Conservation (phyloP, 2,329 filamentous ascomycete species). For the Colletotrichum cuscutae region DNA sequence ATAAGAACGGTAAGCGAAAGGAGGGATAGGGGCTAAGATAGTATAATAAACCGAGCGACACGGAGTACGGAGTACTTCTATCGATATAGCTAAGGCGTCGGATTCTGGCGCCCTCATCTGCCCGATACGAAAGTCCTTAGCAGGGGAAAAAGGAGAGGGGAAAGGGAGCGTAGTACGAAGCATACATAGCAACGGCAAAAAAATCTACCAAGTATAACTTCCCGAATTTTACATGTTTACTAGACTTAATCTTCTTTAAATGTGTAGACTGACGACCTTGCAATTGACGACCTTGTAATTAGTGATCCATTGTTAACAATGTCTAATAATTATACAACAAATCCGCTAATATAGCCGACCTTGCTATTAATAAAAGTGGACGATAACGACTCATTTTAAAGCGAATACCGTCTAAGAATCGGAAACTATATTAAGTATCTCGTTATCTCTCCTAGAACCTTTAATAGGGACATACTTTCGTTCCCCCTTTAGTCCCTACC, state of each 20-base stretch:
- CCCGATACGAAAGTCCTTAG: too few species aligned
- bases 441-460: slow-evolving; percentile 39
- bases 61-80: too few species aligned
- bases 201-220: background rate
- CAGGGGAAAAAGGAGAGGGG: too few species aligned
- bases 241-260: background rate
- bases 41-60: too few species aligned
- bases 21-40: too few species aligned
- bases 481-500: slow-evolving; percentile 39
- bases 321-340: slow-evolving; percentile 35
- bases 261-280: slow-evolving; percentile 2
- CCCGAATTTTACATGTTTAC: background rate
- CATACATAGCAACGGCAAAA: background rate
- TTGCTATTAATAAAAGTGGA: slow-evolving; percentile 38
- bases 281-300: background rate
- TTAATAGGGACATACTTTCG: slow-evolving; percentile 40
- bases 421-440: slow-evolving; percentile 41
- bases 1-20: too few species aligned
- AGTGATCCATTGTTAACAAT: slow-evolving; percentile 17
- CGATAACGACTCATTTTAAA: slow-evolving; percentile 37
- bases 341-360: slow-evolving; percentile 36
- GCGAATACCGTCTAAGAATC: slow-evolving; percentile 39
- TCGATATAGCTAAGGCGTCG: too few species aligned
- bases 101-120: too few species aligned
- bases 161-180: too few species aligned